Conservation (phyloP, 2,329 filamentous ascomycete species). For the Graphilbum sp. region DNA sequence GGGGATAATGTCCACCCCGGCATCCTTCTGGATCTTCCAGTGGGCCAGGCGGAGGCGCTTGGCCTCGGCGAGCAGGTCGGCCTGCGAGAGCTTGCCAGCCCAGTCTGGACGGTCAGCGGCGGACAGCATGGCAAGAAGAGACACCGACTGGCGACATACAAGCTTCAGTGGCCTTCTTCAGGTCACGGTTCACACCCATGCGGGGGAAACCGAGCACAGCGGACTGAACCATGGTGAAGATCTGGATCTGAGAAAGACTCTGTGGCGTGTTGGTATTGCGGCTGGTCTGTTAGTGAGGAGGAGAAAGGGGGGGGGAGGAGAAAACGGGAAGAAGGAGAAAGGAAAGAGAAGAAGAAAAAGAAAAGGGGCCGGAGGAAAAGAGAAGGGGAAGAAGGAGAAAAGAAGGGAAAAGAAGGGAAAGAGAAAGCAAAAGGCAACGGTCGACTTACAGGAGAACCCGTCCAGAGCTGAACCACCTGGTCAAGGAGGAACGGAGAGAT, state of each 20-base stretch:
- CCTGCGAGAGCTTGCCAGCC: conserved; percentile 84
- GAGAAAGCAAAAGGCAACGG: not conserved
- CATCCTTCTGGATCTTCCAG: conserved; percentile 99
- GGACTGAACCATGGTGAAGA: conserved; percentile 42
- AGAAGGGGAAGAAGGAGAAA: not conserved
- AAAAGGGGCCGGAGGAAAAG: not conserved
- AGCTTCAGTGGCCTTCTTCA: conserved; percentile 99
- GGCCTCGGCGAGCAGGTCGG: conserved; percentile 81
- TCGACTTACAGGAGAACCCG: conserved; percentile 4
- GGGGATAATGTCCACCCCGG: conserved; percentile 92
- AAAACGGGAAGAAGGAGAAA: not conserved
- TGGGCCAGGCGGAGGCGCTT: conserved; percentile 93
- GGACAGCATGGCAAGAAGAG: not conserved
- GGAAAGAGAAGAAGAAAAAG: not conserved
- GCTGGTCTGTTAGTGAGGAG: conserved; percentile 1
- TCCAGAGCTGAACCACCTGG: conserved; percentile 6
- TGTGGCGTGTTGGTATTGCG: not conserved
- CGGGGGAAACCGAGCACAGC: conserved; percentile 96
- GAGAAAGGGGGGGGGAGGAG: not conserved
- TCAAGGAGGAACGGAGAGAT: not conserved
- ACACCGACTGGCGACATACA: conserved; percentile 29
- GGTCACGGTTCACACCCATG: conserved; percentile 95
- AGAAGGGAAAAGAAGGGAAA: not conserved
- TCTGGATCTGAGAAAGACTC: not conserved
- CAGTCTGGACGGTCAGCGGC: conserved; percentile 35